Evolutionary conservation across 371 early-diverging fungal species (phyloP).

Genomic region (Basidiobolus meristosporus): DNA sequence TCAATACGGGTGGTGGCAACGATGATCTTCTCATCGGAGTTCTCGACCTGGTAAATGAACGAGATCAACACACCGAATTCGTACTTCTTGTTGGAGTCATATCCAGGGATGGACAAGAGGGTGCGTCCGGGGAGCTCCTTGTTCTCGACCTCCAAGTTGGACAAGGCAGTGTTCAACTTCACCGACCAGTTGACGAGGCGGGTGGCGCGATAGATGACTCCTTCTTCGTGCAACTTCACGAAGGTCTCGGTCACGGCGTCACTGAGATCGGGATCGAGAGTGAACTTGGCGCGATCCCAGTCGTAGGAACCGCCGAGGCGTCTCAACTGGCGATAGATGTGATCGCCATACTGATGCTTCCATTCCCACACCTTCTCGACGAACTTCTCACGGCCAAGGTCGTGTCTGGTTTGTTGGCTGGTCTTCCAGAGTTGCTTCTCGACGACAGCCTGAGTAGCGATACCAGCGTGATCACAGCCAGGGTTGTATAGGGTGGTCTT

Average conservation of each 20-base stretch:
- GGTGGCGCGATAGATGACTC: conserved; percentile 92
- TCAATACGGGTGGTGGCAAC: conserved; percentile 99
- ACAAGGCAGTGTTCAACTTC: conserved; percentile 89
- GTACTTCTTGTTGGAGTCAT: conserved; percentile 79
- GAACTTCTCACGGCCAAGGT: conserved; percentile 88
- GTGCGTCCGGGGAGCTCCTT: conserved; percentile 77
- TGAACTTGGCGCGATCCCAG: conserved; percentile 88
- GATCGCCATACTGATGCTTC: conserved; percentile 68
- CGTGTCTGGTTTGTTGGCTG: conserved; percentile 68
- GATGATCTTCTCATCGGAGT: conserved; percentile 65
- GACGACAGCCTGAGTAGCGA: conserved; percentile 97
- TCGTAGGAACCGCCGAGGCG: conserved; percentile 92
- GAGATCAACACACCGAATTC: conserved; percentile 96
- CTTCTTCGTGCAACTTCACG: conserved; percentile 88
- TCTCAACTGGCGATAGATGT: conserved; percentile 84
- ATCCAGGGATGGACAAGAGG: conserved; percentile 73
- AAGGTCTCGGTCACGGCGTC: conserved; percentile 92
- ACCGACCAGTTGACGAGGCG: conserved; percentile 99
- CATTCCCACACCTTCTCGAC: conserved; percentile 89
- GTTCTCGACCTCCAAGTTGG: conserved; percentile 95
- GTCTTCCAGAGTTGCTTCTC: conserved; percentile 88
- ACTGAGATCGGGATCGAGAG: conserved; percentile 77
- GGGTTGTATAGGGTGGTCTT: conserved; percentile 90
- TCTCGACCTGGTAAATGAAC: conserved; percentile 79
- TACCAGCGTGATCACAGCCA: conserved; percentile 99